These are phyloP conservation scores for Suhomyces tanzawaensis DNA, from an alignment of 805 yeast genomes.

Conservation along the genomic window DNA sequence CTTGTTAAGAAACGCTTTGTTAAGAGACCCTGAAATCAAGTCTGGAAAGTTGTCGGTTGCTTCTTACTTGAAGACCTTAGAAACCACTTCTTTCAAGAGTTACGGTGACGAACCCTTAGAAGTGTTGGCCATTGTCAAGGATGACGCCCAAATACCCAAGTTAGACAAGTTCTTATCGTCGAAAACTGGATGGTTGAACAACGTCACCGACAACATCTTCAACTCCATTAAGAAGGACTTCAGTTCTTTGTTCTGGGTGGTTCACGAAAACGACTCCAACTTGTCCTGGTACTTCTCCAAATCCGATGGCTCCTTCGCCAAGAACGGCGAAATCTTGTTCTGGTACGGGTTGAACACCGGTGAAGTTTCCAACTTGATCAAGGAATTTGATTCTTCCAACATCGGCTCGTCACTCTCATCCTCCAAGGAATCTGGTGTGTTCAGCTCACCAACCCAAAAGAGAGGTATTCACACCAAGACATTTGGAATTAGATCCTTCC, in stretches of 20 bases:
- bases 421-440: constrained; percentile 45
- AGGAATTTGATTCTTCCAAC: constrained; percentile 41
- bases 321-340: constrained; percentile 84
- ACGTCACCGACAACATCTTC: constrained; percentile 94
- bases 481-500: constrained; percentile 6
- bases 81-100: constrained; percentile 60
- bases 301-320: constrained; percentile 91
- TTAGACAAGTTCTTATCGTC: constrained; percentile 85
- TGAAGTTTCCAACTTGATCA: constrained; percentile 61
- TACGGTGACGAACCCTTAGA: constrained; percentile 96
- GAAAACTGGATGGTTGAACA: constrained; percentile 94
- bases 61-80: constrained; percentile 72
- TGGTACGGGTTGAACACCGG: constrained; percentile 87
- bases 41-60: constrained; percentile 75
- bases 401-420: constrained; percentile 36
- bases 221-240: constrained; percentile 74
- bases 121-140: constrained; percentile 81
- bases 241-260: constrained; percentile 78
- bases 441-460: constrained; percentile 45
- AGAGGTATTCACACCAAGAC: constrained; percentile 49
- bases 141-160: constrained; percentile 55
- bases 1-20: constrained; percentile 69
- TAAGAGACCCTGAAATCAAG: constrained; percentile 71
- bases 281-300: constrained; percentile 88
- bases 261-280: constrained; percentile 85